Evolutionary conservation across 2,329 filamentous ascomycete genomes (phyloP).

Genomic region (Clarireedia hainanense): DNA sequence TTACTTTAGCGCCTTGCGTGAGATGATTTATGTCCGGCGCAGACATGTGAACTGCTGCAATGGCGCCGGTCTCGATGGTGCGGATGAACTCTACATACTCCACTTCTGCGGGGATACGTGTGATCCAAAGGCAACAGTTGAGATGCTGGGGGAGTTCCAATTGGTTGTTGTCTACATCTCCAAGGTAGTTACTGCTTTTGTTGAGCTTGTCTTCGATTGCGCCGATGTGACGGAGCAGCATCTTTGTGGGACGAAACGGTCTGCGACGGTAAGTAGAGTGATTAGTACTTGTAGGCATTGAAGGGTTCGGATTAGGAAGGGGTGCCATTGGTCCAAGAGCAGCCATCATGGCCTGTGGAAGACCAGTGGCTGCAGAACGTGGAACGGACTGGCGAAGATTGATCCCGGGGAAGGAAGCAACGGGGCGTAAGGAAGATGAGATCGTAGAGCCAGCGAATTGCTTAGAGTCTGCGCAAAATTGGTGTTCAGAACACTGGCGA

Average conservation of each 20-base stretch:
- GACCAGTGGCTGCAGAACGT: too few species aligned
- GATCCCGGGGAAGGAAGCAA: too few species aligned
- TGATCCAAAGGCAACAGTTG: conserved; percentile 21
- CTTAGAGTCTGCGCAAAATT: too few species aligned
- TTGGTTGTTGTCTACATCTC: conserved; percentile 1
- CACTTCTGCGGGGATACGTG: conserved; percentile 11
- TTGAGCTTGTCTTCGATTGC: not conserved
- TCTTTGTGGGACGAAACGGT: conserved; percentile 1
- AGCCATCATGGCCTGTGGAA: too few species aligned
- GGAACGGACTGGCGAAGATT: too few species aligned
- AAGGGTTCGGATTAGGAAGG: not conserved
- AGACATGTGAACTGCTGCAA: not conserved
- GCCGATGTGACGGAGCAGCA: conserved; percentile 5
- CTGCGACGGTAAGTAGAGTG: not conserved
- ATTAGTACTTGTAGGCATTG: not conserved
- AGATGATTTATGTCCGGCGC: not conserved
- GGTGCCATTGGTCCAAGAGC: too few species aligned
- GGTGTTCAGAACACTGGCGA: too few species aligned
- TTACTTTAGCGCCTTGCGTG: conserved; percentile 1
- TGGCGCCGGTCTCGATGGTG: not conserved
- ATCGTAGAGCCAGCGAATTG: too few species aligned
- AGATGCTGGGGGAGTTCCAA: conserved; percentile 9
- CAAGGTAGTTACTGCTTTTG: not conserved
- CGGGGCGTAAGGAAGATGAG: too few species aligned
- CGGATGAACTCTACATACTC: conserved; percentile 9